These are phyloP conservation scores for Phytophthora sojae DNA, from an alignment of 352 stramenopile genomes.

Conservation along the genomic window DNA sequence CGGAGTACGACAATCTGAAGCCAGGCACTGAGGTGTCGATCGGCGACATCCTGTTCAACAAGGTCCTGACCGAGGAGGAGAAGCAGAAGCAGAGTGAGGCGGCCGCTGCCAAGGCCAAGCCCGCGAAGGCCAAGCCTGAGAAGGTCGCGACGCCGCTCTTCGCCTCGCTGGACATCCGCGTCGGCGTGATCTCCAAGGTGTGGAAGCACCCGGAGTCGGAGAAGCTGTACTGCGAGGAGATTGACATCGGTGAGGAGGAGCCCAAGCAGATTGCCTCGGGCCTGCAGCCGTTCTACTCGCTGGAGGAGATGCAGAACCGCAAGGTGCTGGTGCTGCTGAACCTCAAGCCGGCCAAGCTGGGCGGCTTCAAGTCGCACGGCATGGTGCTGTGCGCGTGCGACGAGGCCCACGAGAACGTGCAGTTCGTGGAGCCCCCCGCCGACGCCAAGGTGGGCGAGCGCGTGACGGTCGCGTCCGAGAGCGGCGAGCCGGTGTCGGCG, in stretches of 20 bases:
- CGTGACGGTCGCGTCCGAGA: constrained; percentile 86
- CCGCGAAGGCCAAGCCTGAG: constrained; percentile 48
- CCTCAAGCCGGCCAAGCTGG: constrained; percentile 97
- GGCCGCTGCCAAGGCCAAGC: constrained; percentile 60
- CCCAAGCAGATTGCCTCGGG: constrained; percentile 96
- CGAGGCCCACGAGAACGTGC: constrained; percentile 91
- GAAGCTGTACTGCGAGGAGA: constrained; percentile 99
- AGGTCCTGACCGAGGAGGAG: constrained; percentile 86
- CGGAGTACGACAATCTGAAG: constrained; percentile 93
- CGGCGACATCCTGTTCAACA: constrained; percentile 96
- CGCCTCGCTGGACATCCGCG: constrained; percentile 80
- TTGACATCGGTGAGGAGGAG: constrained; percentile 96
- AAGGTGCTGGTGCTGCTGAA: constrained; percentile 98
- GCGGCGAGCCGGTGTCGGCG: constrained; percentile 73
- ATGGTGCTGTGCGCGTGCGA: constrained; percentile 97
- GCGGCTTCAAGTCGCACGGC: constrained; percentile 95
- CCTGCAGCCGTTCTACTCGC: constrained; percentile 94
- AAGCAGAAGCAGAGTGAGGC: constrained; percentile 65
- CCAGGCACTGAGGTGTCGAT: constrained; percentile 91
- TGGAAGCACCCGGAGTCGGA: constrained; percentile 90
- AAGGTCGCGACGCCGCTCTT: constrained; percentile 75
- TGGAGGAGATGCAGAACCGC: constrained; percentile 95
- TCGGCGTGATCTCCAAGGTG: constrained; percentile 81
- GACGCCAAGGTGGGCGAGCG: constrained; percentile 94
- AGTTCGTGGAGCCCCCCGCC: constrained; percentile 94